Evolutionary conservation across 345 rosid species (phyloP), one percentile per base, ranked within the genome.

Genomic region (Eucalyptus urophylla): DNA sequence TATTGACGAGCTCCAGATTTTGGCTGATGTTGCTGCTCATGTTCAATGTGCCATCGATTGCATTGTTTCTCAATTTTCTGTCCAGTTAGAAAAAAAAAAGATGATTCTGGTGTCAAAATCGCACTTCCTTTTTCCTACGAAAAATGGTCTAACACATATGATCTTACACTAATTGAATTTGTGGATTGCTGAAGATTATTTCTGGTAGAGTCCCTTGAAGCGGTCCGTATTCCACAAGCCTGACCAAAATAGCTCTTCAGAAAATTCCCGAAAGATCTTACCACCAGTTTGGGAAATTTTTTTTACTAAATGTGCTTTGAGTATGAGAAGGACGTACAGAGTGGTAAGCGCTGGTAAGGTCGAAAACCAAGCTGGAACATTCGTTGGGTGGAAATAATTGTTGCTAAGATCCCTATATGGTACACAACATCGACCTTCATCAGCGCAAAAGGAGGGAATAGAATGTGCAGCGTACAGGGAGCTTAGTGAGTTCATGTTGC

Each of bases 371-470:
- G 67, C 65, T 62, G 99, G 99, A 93, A 97, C 91, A 40, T 93
- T 91, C 69, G 98, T 89, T 69, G 96, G 93, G 62, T 90, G 90
- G 89, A 98, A 98, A 15, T 95, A 94, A 90, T 97, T 96, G 91
- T 94, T 97, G 92, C 99, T 97, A 25, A 98, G 96, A 89, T 98
- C 99, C 99, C 99, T 98, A 95, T 83, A 81, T 88, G 44, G 87
- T 67, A 31, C 43, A 67, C 11, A 3, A 60, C 21, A 49, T 29
- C 3, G 29, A 50, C 40, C 56, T 31, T 37, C 43, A 87, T 33
- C 40, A 47, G 76, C 25, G 67, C 56, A 47, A 49, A 56, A 88
- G 33, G 85, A 17, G 16, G 44, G 69, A 19, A 44, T 91, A 37
- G 47, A 67, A 67, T 60, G n/a, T 87, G 80, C 85, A 58, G 4